Evolutionary conservation across 1,284 basidiomycete genomes (phyloP), one percentile per base, ranked within the genome.

Genomic region (Cryptococcus sp.): DNA sequence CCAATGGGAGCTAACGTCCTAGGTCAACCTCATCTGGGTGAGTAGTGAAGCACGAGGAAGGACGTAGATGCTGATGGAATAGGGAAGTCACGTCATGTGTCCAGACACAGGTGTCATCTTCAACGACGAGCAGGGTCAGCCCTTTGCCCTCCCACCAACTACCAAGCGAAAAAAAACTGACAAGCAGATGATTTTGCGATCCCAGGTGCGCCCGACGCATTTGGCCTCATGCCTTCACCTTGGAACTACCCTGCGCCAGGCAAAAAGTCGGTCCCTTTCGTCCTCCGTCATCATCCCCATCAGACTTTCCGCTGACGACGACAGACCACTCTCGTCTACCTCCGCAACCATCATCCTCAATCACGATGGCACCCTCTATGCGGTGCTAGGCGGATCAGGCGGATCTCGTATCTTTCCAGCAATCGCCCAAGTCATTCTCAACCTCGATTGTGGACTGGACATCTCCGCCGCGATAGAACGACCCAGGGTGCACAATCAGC

Each of bases 401-500:
- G 92, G 92, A 19, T 83, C 84, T 2, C 79, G 85, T 18, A 97
- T 97, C 52, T 88, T 94, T 69, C 77, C 81, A 0, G 75, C 88
- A 0, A 74, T 95, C 5, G 81, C 87, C 42, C 90, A 94, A 67
- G 82, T 84, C 22, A 71, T 97, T 7, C 71, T 95, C 21, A 90
- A 94, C 68, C 67, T 90, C 21, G 79, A 87, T 48, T 87, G 86
- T 79, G 91, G 86, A 0, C 77, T 87, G 72, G 83, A 94, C 62
- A 69, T 86, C 26, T 83, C 84, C 50, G 69, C 79, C 26, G 88
- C 93, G 0, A 82, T 97, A 32, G 94, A 97, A 71, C 79, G 75
- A 54, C 84, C 87, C 0, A 78, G 93, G n/a, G 67, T 95, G n/a
- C 93, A 97, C 65, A 82, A 95, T 65, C 94, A 97, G 68, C 75